Conservation (phyloP, 805 yeast species). For the Candida tibetensis region DNA sequence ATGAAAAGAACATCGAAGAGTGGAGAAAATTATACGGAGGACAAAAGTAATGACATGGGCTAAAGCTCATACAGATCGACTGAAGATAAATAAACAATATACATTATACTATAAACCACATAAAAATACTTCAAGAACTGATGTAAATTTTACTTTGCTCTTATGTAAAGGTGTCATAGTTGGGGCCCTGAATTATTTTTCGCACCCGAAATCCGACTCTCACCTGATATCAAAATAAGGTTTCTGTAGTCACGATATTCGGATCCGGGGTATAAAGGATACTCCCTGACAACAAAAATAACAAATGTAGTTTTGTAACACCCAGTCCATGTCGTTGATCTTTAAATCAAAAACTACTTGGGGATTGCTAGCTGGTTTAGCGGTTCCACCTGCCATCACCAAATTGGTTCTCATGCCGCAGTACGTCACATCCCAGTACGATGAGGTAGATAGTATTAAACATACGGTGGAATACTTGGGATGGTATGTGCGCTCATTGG, state of each 20-base stretch:
- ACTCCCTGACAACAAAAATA: not conserved
- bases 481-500: conserved; percentile 32
- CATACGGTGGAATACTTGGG: conserved; percentile 33
- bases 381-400: conserved; percentile 30
- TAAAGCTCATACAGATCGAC: conserved; percentile 1
- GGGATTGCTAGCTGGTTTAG: conserved; percentile 30
- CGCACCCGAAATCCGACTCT: too few relatives aligned
- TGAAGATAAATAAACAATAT: not conserved
- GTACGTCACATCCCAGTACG: conserved; percentile 20
- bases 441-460: conserved; percentile 30
- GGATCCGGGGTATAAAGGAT: not conserved
- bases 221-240: not conserved
- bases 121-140: too few relatives aligned
- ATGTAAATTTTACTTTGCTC: too few relatives aligned
- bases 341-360: not conserved
- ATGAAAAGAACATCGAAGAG: conserved; percentile 78
- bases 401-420: conserved; percentile 25
- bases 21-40: conserved; percentile 92
- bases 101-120: not conserved
- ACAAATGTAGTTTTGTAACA: too few relatives aligned
- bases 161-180: too few relatives aligned
- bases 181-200: too few relatives aligned
- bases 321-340: not conserved
- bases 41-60: conserved; percentile 48
- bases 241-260: not conserved